Conservation (phyloP, 1,139 yeast genomes). For the Hemisphaericaspora xylofermentans region DNA sequence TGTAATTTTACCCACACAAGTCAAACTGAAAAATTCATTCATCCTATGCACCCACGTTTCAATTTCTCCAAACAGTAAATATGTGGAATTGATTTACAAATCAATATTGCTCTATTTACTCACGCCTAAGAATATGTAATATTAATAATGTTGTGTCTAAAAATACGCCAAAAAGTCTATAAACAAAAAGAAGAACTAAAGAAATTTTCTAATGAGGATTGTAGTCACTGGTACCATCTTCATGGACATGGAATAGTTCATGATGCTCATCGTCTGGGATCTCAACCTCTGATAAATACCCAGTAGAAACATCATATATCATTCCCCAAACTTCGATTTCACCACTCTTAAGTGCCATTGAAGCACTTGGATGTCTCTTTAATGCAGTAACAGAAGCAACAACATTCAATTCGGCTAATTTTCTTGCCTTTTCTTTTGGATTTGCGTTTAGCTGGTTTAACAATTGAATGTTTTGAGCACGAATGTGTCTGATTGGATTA, state of each 20-base stretch:
- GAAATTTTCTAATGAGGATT: conserved; percentile 15
- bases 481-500: conserved; percentile 67
- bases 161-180: not conserved
- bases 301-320: conserved; percentile 83
- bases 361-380: conserved; percentile 72
- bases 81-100: too few relatives aligned
- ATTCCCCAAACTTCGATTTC: conserved; percentile 87
- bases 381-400: conserved; percentile 56
- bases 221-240: conserved; percentile 34
- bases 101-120: not conserved
- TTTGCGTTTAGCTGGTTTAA: conserved; percentile 43
- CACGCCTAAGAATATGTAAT: too few relatives aligned
- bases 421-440: conserved; percentile 59
- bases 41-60: too few relatives aligned
- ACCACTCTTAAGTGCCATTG: conserved; percentile 65
- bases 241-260: conserved; percentile 51
- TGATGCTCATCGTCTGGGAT: conserved; percentile 53
- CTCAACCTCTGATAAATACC: conserved; percentile 58
- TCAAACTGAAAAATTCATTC: too few relatives aligned
- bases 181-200: not conserved
- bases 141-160: too few relatives aligned
- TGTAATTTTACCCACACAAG: too few relatives aligned
- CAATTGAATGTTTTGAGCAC: conserved; percentile 55
- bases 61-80: too few relatives aligned
- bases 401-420: conserved; percentile 79